These are phyloP conservation scores for Aspergillus persii DNA, from an alignment of 2,329 filamentous ascomycete genomes.

Conservation along the genomic window DNA sequence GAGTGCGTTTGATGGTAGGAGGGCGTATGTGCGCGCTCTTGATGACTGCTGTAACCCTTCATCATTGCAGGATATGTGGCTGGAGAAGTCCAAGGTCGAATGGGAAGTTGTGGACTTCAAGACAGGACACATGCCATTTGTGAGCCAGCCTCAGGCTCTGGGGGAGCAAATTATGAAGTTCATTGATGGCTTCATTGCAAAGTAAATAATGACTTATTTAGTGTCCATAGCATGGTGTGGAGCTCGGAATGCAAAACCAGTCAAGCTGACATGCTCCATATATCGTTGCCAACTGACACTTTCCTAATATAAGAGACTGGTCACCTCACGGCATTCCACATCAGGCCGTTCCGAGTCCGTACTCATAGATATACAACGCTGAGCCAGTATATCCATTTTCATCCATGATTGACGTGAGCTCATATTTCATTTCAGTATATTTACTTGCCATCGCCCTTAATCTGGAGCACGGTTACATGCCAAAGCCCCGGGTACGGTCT, in stretches of 20 bases:
- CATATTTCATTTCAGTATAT: neutral
- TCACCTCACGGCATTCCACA: neutral
- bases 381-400: constrained; percentile 1
- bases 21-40: constrained; percentile 5
- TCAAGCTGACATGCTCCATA: neutral
- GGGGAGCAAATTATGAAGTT: constrained; percentile 5
- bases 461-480: no score
- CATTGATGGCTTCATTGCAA: constrained; percentile 1
- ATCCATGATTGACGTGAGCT: neutral
- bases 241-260: neutral
- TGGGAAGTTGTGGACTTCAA: constrained; percentile 10
- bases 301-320: neutral
- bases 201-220: neutral
- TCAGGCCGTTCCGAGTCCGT: neutral
- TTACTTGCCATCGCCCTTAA: no score
- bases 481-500: no score
- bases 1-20: constrained; percentile 6
- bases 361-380: neutral
- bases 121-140: constrained; percentile 7
- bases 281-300: neutral
- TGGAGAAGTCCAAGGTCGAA: constrained; percentile 9
- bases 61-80: constrained; percentile 5
- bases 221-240: neutral
- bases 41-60: constrained; percentile 7
- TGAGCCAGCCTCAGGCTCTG: constrained; percentile 4